Percentiles rank a stretch among this genome's conserved stretches.
Evolutionary conservation across 495 filamentous ascomycete genomes (phyloP).

Genomic region (Aspergillus sparsus): DNA sequence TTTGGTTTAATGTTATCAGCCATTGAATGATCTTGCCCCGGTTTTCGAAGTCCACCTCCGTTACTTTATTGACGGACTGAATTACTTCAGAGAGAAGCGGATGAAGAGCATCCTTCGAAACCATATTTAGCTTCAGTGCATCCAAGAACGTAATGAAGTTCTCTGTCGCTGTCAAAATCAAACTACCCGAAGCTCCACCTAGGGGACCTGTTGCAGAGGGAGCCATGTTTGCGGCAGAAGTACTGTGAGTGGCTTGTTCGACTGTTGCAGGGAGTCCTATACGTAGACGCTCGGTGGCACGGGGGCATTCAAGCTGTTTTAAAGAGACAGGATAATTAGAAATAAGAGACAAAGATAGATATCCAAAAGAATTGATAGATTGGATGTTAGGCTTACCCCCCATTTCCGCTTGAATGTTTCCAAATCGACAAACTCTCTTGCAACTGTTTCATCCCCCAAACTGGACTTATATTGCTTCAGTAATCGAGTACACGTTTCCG

Average conservation of each 20-base stretch:
- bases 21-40: conserved; percentile 97
- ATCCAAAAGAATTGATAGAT: conserved; percentile 33
- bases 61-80: conserved; percentile 94
- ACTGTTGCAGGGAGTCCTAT: conserved; percentile 78
- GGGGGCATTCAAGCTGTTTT: conserved; percentile 83
- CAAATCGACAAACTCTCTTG: conserved; percentile 77
- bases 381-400: conserved; percentile 56
- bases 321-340: conserved; percentile 3
- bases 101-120: conserved; percentile 93
- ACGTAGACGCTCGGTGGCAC: conserved; percentile 87
- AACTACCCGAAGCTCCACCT: conserved; percentile 64
- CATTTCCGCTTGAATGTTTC: conserved; percentile 93
- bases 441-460: conserved; percentile 81
- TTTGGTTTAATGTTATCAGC: conserved; percentile 95
- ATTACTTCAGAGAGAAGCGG: conserved; percentile 93
- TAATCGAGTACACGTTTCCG: conserved; percentile 88
- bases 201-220: conserved; percentile 39
- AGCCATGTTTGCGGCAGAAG: conserved; percentile 40
- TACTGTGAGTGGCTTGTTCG: conserved; percentile 53
- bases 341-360: conserved; percentile 4
- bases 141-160: conserved; percentile 99
- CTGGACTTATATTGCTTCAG: conserved; percentile 97
- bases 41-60: conserved; percentile 87
- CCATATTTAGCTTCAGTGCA: conserved; percentile 81
- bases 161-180: conserved; percentile 86